Conservation (phyloP, 352 stramenopile species). For the Elongisporangium prolatum region DNA sequence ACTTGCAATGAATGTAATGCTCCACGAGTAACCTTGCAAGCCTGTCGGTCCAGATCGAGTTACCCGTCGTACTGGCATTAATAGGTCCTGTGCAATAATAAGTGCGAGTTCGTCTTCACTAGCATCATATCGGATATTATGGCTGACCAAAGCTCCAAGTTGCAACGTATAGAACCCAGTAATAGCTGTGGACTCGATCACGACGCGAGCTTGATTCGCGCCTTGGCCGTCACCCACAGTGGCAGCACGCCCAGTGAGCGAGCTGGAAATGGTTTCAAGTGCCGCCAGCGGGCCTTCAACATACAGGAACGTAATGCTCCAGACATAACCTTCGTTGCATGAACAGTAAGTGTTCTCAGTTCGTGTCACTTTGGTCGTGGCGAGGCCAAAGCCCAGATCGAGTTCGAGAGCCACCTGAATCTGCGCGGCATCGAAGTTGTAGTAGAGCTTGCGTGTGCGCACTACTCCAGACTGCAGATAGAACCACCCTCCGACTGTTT, state of each 20-base stretch:
- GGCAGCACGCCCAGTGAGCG: slow-evolving; percentile 46
- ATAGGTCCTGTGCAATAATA: slow-evolving; percentile 64
- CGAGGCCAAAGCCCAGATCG: slow-evolving; percentile 61
- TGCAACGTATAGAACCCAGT: slow-evolving; percentile 66
- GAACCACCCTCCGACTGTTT: slow-evolving; percentile 72
- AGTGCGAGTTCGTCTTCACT: slow-evolving; percentile 42
- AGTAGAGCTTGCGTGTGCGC: slow-evolving; percentile 51
- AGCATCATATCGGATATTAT: slow-evolving; percentile 66
- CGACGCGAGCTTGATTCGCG: slow-evolving; percentile 27
- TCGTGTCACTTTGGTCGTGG: slow-evolving; percentile 54
- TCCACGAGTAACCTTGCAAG: slow-evolving; percentile 66
- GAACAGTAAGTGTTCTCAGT: slow-evolving; percentile 64
- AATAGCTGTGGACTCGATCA: slow-evolving; percentile 60
- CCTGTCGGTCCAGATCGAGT: slow-evolving; percentile 27
- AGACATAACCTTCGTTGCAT: slow-evolving; percentile 66
- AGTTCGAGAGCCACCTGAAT: slow-evolving; percentile 66
- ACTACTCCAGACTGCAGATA: slow-evolving; percentile 49
- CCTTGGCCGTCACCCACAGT: slow-evolving; percentile 59
- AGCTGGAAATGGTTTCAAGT: slow-evolving; percentile 29
- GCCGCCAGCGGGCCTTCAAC: slow-evolving; percentile 47
- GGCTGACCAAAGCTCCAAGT: slow-evolving; percentile 40
- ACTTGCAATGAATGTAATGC: slow-evolving; percentile 68
- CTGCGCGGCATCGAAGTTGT: slow-evolving; percentile 64
- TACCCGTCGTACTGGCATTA: slow-evolving; percentile 48
- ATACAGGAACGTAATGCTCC: slow-evolving; percentile 77